Evolutionary conservation across 331 rosid species (phyloP), one percentile per base, ranked within the genome.

Genomic region (Pyracantha coccinea): DNA sequence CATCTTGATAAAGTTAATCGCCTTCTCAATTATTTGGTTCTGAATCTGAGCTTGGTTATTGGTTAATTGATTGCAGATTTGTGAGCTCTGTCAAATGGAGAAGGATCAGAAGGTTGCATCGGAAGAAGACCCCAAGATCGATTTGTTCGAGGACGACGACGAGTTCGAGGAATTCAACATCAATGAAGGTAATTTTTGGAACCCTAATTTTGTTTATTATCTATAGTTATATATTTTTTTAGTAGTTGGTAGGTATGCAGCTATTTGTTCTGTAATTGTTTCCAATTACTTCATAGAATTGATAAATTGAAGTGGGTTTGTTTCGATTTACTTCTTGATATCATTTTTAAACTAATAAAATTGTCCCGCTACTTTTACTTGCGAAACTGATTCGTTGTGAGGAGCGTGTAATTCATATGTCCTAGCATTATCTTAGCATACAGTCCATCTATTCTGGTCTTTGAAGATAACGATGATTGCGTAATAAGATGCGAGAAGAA

Each of bases 111-210:
- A 75, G 77, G 83, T 50, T 31, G 68, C 77, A 8, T 6, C 85
- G 69, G 88, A 78, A 76, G 88, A 78, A 76, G 88, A 78, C 47
- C 79, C 79, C 2, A 84, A 84, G 74, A 47, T 84, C n/a, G 83
- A 84, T 78, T 38, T 84, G 57, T 84, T 84, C 38, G 83, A 84
- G 78, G 85, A 84, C 23, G 88, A 84, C 25, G 85, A 81, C 23
- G 83, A 81, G 78, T 84, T 84, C 28, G 83, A 84, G 64, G 88
- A 84, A 52, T 84, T 84, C 58, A 85, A 78, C 61, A 78, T 78
- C 71, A 55, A 75, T 33, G 79, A 81, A 81, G 85, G 85, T 81
- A 74, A 52, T 45, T n/a, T 45, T 31, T 38, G 69, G 45, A 31
- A 38, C 25, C 15, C 45, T 64, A 23, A 31, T 29, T 8, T 31